Percentiles rank a stretch among this genome's conserved stretches.
Evolutionary conservation across 2,329 filamentous ascomycete genomes (phyloP).

Genomic region (Penicillium sp.): DNA sequence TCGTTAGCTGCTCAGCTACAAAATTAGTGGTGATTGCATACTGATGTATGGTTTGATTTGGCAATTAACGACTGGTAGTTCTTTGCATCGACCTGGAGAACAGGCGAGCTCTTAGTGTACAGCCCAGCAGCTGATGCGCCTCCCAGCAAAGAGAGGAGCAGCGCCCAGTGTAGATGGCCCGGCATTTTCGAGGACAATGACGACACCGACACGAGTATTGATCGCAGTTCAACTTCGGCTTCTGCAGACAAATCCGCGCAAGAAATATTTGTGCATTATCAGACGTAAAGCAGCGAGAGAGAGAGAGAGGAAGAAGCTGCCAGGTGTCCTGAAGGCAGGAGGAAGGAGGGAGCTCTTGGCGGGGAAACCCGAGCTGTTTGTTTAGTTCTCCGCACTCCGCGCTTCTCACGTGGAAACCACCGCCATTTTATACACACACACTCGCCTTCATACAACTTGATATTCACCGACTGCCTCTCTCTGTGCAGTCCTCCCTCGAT

Average conservation of each 20-base stretch:
- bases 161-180: constrained; percentile 45
- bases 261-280: background rate
- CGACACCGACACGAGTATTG: constrained; percentile 5
- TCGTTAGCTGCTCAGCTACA: constrained; percentile 17
- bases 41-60: constrained; percentile 86
- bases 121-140: constrained; percentile 65
- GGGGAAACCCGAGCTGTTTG: background rate
- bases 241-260: background rate
- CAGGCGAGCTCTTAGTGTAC: constrained; percentile 82
- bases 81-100: constrained; percentile 74
- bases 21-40: constrained; percentile 44
- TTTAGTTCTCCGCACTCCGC: constrained; percentile 7
- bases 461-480: background rate
- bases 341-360: constrained; percentile 14
- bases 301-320: constrained; percentile 8
- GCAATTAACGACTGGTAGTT: constrained; percentile 79
- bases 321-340: constrained; percentile 37
- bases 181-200: constrained; percentile 27
- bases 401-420: constrained; percentile 4
- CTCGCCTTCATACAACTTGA: background rate
- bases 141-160: constrained; percentile 60
- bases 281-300: background rate
- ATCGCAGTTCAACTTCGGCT: background rate
- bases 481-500: background rate
- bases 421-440: constrained; percentile 24